These are phyloP conservation scores for Theileria luwenshuni DNA, from an alignment of 169 alveolate genomes.

Conservation along the genomic window DNA sequence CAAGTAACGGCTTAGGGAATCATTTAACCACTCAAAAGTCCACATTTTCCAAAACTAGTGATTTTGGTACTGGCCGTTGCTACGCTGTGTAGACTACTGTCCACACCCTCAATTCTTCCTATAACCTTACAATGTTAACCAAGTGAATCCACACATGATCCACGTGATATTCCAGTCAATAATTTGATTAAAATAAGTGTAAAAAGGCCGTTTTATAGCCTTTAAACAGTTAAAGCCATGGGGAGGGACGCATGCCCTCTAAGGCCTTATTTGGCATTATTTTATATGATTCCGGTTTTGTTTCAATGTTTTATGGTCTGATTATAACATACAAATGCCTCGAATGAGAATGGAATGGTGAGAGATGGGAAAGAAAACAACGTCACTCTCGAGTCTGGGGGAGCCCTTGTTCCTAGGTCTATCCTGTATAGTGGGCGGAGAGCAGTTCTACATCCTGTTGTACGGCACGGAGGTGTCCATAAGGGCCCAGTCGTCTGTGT, in stretches of 20 bases:
- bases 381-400: neutral
- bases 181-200: no score
- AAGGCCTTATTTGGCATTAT: neutral
- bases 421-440: slow-evolving; percentile 31
- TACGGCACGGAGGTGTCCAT: neutral
- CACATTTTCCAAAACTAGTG: no score
- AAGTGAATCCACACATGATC: no score
- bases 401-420: slow-evolving; percentile 26
- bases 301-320: neutral
- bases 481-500: neutral
- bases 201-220: no score
- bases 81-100: no score
- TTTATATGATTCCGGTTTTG: neutral
- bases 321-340: neutral
- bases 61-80: no score
- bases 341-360: neutral
- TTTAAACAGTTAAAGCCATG: no score
- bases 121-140: no score
- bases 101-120: no score
- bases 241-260: slow-evolving; percentile 4
- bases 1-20: no score
- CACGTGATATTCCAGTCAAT: no score
- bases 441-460: slow-evolving; percentile 23
- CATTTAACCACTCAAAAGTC: no score
- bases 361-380: neutral